These are phyloP conservation scores for Solanum pimpinellifolium DNA, from an alignment of 257 asterid species.

Conservation along the genomic window DNA sequence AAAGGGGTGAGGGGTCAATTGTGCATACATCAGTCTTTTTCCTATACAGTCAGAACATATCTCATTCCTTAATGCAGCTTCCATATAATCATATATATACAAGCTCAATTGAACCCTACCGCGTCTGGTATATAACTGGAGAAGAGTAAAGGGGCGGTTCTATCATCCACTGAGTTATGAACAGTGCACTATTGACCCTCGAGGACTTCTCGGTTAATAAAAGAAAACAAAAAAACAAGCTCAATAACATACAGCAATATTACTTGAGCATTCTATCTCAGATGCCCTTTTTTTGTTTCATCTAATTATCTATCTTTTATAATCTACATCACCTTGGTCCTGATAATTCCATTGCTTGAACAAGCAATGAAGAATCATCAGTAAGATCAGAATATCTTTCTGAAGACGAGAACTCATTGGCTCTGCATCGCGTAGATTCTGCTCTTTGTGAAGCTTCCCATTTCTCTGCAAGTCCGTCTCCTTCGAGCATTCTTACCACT, in stretches of 20 bases:
- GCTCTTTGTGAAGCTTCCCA: slow-evolving; percentile 95
- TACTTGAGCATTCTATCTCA: not conserved
- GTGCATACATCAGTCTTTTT: not conserved
- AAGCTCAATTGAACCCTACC: not conserved
- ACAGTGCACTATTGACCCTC: not conserved
- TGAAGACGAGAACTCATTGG: slow-evolving; percentile 71
- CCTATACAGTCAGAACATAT: not conserved
- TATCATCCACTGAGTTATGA: not conserved
- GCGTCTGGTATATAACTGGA: not conserved
- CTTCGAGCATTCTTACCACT: slow-evolving; percentile 92
- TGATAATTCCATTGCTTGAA: slow-evolving; percentile 94
- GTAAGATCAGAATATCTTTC: slow-evolving; percentile 94
- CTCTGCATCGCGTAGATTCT: slow-evolving; percentile 49
- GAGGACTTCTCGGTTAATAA: not conserved
- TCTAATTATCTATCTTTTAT: not conserved
- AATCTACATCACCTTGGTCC: slow-evolving; percentile 65
- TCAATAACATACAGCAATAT: not conserved
- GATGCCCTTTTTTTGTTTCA: not conserved
- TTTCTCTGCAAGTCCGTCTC: slow-evolving; percentile 92
- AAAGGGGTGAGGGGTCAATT: not conserved
- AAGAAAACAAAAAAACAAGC: not conserved
- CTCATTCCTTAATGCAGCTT: not conserved
- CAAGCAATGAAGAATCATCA: slow-evolving; percentile 77
- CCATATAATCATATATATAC: not conserved
- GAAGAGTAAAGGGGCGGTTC: not conserved